These are phyloP conservation scores for Buddleja alternifolia DNA, from an alignment of 257 asterid genomes.

Conservation along the genomic window DNA sequence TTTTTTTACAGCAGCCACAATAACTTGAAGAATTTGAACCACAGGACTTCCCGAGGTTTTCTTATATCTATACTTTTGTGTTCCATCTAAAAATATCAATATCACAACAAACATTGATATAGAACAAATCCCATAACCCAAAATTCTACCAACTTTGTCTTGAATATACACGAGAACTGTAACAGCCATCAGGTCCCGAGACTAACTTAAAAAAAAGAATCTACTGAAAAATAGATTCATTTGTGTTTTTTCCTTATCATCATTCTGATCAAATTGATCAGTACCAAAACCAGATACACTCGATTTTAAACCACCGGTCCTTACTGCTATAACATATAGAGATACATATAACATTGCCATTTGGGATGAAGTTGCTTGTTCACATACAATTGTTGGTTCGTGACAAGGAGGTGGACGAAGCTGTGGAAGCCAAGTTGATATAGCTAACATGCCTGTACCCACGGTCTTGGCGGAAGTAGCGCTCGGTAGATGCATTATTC, in stretches of 20 bases:
- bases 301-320: too few species aligned
- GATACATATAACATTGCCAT: constrained; percentile 36
- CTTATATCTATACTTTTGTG: too few species aligned
- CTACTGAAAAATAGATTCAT: constrained; percentile 45
- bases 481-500: constrained; percentile 52
- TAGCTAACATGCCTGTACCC: constrained; percentile 44
- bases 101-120: constrained; percentile 40
- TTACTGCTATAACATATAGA: too few species aligned
- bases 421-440: too few species aligned
- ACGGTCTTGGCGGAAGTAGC: constrained; percentile 47
- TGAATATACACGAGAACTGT: constrained; percentile 47
- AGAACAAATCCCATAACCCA: constrained; percentile 55
- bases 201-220: constrained; percentile 50
- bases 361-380: constrained; percentile 41
- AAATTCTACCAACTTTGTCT: constrained; percentile 43
- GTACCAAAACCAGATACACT: constrained; percentile 54
- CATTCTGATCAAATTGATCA: constrained; percentile 45
- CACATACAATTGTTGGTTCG: constrained; percentile 15
- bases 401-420: constrained; percentile 40
- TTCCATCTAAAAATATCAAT: constrained; percentile 39
- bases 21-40: too few species aligned
- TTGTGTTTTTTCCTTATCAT: constrained; percentile 36
- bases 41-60: too few species aligned
- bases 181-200: constrained; percentile 50
- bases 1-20: too few species aligned